phyloP scores from a whole-genome alignment of 495 filamentous ascomycete species.

The Alectoria sarmentosa region DNA sequence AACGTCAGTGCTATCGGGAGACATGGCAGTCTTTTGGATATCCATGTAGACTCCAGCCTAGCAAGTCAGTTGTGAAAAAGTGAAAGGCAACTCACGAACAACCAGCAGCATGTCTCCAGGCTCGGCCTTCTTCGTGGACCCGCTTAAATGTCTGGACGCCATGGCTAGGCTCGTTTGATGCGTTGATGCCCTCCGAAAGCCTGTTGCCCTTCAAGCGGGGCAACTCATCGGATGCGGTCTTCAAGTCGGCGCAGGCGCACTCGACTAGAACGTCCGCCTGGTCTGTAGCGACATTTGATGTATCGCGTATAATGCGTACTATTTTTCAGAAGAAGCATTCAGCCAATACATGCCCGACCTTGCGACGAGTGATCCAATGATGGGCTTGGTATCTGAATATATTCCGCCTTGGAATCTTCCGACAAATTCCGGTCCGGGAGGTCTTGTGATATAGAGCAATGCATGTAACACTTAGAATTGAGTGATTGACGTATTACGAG shows the following conservation, averaged over 20 bases:
- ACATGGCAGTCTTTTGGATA: background rate
- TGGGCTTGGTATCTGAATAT: constrained; percentile 3
- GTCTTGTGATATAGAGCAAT: background rate
- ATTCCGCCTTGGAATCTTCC: background rate
- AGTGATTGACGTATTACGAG: background rate
- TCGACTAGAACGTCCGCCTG: constrained; percentile 14
- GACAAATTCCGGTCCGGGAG: background rate
- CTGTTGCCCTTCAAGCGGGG: constrained; percentile 1
- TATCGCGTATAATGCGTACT: constrained; percentile 5
- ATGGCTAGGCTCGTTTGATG: constrained; percentile 30
- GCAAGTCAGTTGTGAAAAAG: background rate
- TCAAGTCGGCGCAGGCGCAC: constrained; percentile 18
- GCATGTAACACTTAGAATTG: background rate
- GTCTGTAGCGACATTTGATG: constrained; percentile 8
- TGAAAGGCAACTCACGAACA: constrained; percentile 56
- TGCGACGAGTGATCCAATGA: constrained; percentile 27
- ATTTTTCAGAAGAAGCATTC: constrained; percentile 5
- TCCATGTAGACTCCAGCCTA: background rate
- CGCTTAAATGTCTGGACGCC: constrained; percentile 36
- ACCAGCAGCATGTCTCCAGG: constrained; percentile 67
- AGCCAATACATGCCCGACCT: constrained; percentile 6
- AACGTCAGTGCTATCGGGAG: background rate
- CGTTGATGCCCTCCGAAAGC: background rate
- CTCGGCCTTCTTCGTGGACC: constrained; percentile 42
- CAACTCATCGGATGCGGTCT: constrained; percentile 15